Evolutionary conservation across 1,139 yeast genomes (phyloP), one percentile per base, ranked within the genome.

Genomic region (Candida albicans): DNA sequence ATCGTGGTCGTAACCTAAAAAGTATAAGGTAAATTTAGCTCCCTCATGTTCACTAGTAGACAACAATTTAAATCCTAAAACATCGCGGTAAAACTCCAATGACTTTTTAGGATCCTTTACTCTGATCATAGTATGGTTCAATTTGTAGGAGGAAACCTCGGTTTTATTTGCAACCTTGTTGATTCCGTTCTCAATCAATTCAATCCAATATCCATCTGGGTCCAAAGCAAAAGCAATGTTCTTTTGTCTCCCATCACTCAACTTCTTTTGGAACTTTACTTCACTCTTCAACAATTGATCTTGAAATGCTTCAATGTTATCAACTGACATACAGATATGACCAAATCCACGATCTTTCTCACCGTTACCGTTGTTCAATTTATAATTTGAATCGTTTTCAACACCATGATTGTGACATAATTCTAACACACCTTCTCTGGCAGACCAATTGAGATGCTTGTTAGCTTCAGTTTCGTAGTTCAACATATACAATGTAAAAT

Each of bases 201-300:
- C 99, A 56, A 93, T 78, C 99, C 99, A 93, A 70, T 93, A 93
- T 53, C 95, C 95, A 66, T 93, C 93, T 4, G 98, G 97, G 59
- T 93, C 99, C 54, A 90, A 78, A 2, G 84, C 96, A 66, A 93
- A 93, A 0, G 98, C 98, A 68, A 93, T 90, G 62, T 89, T 76
- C 65, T 83, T 85, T 67, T 88, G 96, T 67, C 96, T 82, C 24
- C 99, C 99, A 58, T 93, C 98, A 37, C 79, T 63, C 55, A 90
- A 72, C 58, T 76, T 86, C 75, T 93, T 93, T 67, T 90, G 82
- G 71, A 93, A 93, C 43, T 67, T 63, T 44, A 87, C 97, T 4
- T 84, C 87, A 38, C 72, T 68, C 32, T 68, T 72, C 48, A 82
- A 72, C 45, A 91, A 71, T 13, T 70, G 63, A 39, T 69, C 67